These are phyloP conservation scores for Kazachstania psychrophila DNA, from an alignment of 805 yeast species.

Conservation along the genomic window DNA sequence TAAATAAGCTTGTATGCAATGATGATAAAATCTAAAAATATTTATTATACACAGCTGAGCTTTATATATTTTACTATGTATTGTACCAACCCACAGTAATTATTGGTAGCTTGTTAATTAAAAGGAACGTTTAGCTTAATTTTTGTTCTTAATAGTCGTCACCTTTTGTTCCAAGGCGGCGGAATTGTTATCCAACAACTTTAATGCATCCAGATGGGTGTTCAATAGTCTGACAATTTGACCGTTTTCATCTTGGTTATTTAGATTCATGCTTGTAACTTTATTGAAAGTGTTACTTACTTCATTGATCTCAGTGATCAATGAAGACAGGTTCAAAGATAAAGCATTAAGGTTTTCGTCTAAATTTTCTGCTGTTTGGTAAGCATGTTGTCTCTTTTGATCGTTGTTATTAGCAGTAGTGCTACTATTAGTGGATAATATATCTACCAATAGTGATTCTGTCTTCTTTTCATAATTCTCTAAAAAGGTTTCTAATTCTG, in stretches of 20 bases:
- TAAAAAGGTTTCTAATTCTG: constrained; percentile 74
- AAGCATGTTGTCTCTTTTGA: constrained; percentile 82
- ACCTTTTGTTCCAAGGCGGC: constrained; percentile 58
- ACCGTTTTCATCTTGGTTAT: constrained; percentile 35
- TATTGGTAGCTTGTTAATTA: no score
- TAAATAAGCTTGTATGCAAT: no score
- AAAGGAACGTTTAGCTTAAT: not conserved
- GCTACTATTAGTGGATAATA: constrained; percentile 23
- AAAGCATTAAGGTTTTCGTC: constrained; percentile 73
- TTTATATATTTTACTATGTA: no score
- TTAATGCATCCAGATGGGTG: constrained; percentile 81
- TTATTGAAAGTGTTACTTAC: constrained; percentile 75
- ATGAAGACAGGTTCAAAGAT: constrained; percentile 64
- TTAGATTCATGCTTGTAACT: constrained; percentile 34
- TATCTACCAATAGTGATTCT: constrained; percentile 31
- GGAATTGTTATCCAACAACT: constrained; percentile 74
- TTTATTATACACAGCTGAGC: no score
- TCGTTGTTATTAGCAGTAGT: constrained; percentile 39
- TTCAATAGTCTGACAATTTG: constrained; percentile 76
- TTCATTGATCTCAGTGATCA: constrained; percentile 73
- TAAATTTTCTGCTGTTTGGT: constrained; percentile 73
- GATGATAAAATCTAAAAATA: no score
- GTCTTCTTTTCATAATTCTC: constrained; percentile 61
- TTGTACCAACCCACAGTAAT: no score
- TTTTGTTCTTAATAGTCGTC: constrained; percentile 17